Evolutionary conservation across 306 rosid genomes (phyloP), one percentile per base, ranked within the genome.

Genomic region (Vigna trinervia): DNA sequence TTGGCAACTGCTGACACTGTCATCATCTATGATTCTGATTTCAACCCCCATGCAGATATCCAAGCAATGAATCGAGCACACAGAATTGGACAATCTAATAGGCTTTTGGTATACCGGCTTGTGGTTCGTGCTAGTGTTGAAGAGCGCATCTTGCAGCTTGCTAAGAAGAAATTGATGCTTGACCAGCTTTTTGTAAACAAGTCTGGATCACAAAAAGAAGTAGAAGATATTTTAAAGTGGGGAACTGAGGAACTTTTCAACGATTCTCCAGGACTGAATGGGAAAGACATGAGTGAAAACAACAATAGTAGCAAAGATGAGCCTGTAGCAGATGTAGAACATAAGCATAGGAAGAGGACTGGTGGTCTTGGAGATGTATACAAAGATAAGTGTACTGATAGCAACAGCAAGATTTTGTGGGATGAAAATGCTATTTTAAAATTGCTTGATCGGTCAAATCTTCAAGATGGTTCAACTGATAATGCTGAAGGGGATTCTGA

Each of bases 21-120:
- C 81, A 93, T 96, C 80, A 96, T 96, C 71, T 96, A 96, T 84
- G 99, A 96, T 85, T 96, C 99, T 76, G 99, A 96, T 87, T 96
- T 96, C 84, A 96, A 96, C 64, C 99, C 99, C 8, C 99, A 96
- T 88, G 99, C 99, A 71, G 99, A 96, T 86, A 96, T 96, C 83
- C 99, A 96, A 84, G 99, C 99, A 71, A 96, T 96, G 99, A 96
- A 96, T 83, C 96, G 99, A 43, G 99, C 99, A 50, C 99, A 96
- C 84, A 94, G 99, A 82, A 96, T 96, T 84, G 99, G 99, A 68
- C 99, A 96, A 79, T 96, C 99, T 74, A 96, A 96, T 12, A 93
- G 98, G 79, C 99, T 96, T 76, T 74, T 96, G 86, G 99, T 96
- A 38, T 96, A 96, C 81, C 89, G 99, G 75, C 99, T 96, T 76